Percentiles rank a stretch among this genome's conserved stretches.
These are phyloP conservation scores for Spizellomyces sp. DNA, from an alignment of 192 early-diverging fungal genomes.

Conservation along the genomic window DNA sequence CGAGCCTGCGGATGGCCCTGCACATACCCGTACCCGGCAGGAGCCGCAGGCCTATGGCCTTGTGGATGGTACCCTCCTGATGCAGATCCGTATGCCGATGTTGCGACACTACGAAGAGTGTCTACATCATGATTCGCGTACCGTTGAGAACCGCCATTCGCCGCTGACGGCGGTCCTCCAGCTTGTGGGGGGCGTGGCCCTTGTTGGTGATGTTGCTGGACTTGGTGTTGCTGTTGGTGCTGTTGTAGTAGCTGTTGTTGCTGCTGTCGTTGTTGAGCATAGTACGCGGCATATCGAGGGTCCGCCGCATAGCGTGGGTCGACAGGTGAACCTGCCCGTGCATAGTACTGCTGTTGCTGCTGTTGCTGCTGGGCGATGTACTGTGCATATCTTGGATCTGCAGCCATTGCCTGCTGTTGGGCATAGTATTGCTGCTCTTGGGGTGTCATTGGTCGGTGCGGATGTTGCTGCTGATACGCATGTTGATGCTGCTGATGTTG, in stretches of 20 bases:
- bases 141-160: not conserved
- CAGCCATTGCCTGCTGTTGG: not conserved
- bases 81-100: no score
- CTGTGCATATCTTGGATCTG: not conserved
- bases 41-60: not conserved
- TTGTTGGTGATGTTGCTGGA: not conserved
- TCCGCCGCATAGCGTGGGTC: constrained; percentile 21
- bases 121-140: not conserved
- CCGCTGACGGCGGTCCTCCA: not conserved
- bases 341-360: constrained; percentile 28
- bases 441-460: constrained; percentile 3
- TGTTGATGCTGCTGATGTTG: constrained; percentile 23
- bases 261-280: constrained; percentile 27
- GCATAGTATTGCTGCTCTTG: not conserved
- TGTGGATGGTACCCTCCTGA: not conserved
- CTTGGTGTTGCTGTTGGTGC: not conserved
- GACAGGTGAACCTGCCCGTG: not conserved
- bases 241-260: constrained; percentile 13
- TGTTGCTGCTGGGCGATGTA: constrained; percentile 30
- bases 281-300: constrained; percentile 24
- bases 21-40: no score
- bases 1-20: not conserved
- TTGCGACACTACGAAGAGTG: not conserved
- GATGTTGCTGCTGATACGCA: not conserved
- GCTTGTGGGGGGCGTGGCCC: not conserved